Conservation (phyloP, 441 rosid genomes). For the Jatropha multifida region DNA sequence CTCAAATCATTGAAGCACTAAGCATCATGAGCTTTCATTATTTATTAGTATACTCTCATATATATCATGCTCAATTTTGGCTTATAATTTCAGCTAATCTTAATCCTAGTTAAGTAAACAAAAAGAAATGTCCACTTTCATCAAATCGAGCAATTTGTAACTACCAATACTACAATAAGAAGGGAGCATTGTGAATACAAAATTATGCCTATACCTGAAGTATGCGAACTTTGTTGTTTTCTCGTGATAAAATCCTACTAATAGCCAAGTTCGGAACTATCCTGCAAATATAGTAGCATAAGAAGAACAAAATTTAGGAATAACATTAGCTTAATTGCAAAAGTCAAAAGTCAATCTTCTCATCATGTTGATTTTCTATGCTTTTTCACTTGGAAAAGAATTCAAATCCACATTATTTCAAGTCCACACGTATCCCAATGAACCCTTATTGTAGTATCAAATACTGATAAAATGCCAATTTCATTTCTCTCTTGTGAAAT, state of each 20-base stretch:
- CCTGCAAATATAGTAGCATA: slow-evolving; percentile 43
- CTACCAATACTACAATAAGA: background rate
- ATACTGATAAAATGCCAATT: no score
- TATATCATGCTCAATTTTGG: background rate
- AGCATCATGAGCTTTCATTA: background rate
- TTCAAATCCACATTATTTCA: no score
- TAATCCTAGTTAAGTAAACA: background rate
- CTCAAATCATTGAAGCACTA: background rate
- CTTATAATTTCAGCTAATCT: no score
- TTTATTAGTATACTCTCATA: background rate
- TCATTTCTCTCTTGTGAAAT: no score
- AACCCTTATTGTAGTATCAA: no score
- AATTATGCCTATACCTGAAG: slow-evolving; percentile 62
- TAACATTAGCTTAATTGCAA: background rate
- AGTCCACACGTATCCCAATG: no score
- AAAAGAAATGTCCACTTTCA: background rate
- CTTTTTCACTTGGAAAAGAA: no score
- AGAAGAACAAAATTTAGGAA: slow-evolving; percentile 6
- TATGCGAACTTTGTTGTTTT: slow-evolving; percentile 90
- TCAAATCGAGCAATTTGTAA: slow-evolving; percentile 4
- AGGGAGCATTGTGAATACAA: background rate
- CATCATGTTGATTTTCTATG: no score
- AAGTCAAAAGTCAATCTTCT: background rate
- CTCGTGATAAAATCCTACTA: slow-evolving; percentile 84
- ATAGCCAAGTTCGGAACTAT: slow-evolving; percentile 95